Evolutionary conservation across 176 grass and related monocot species (phyloP).

Genomic region (Rhipidocladum racemiflorum): DNA sequence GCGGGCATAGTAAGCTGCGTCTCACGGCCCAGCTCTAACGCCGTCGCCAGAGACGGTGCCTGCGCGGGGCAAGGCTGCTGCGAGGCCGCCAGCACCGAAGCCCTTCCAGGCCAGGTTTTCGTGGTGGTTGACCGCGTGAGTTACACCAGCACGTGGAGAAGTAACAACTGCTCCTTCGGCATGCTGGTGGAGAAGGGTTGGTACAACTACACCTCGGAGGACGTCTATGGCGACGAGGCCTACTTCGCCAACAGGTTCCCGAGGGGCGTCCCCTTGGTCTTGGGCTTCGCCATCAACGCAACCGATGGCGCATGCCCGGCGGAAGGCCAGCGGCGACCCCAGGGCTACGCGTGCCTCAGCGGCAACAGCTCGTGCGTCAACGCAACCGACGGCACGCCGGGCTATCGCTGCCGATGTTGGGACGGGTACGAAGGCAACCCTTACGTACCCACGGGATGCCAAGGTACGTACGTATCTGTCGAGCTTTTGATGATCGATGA

Average conservation of each 20-base stretch:
- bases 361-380: background rate
- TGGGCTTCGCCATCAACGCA: background rate
- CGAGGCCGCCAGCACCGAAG: background rate
- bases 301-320: background rate
- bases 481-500: too few species aligned
- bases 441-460: background rate
- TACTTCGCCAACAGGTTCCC: background rate
- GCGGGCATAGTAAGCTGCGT: background rate
- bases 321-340: background rate
- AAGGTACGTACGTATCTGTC: background rate
- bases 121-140: background rate
- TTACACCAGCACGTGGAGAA: too few species aligned
- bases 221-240: background rate
- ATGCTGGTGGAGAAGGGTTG: background rate
- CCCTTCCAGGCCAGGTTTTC: fast-evolving
- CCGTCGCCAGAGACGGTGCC: background rate
- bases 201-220: background rate
- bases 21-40: background rate
- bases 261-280: background rate
- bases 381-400: background rate
- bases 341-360: background rate
- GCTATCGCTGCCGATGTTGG: background rate
- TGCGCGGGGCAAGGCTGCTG: background rate
- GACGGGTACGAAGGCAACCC: background rate
- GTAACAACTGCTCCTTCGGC: background rate